Base-by-base conservation (phyloP, 805 yeast genomes). In the Wickerhamomyces queroliae region DNA sequence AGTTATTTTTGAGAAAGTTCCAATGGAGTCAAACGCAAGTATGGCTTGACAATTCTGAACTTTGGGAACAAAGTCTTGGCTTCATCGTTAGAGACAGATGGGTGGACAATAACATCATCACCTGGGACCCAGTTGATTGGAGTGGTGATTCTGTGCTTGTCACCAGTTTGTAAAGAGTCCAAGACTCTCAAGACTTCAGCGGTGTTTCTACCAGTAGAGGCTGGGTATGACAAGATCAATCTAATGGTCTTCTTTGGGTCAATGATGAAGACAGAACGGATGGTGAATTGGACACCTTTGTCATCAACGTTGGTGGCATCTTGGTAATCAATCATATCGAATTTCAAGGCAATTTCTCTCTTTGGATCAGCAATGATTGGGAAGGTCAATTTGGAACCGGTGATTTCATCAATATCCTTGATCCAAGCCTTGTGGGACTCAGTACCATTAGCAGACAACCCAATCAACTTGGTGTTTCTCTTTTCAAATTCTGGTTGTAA, bases 91-190 rank as follows among this genome's bases (percentile, higher is more conserved):
- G 76, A 64, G 24, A 80, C 78, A 27, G 74, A 65, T 37, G 87
- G 86, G 39, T 82, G 85, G 44, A 82, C 78, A 48, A 82, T 80
- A 34, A 81, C 87, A 60, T 82, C 87, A 45, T 80, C 78, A 45
- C 87, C 88, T 31, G 74, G 77, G 46, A 74, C 73, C 89, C 88
- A 81, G 66, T 81, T 76, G 41, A 76, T 74, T 40, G 89, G 88
- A 21, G 88, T 81, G 39, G 81, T 80, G 44, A 80, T 63, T 46
- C 79, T 75, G 63, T 74, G 62, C 51, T 67, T 63, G 55, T 80
- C 88, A 44, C 80, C 72, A 42, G 73, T 67, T 60, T 81, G 87
- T 53, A 82, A 69, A 18, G 87, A 78, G 59, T 81, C 88, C 48
- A 81, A 67, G 33, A 76, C 83, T 61, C 89, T 67, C 56, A 82